A percentile compares a stretch with the other conserved stretches of the same genome.
Conservation (phyloP, 306 rosid genomes). For the Cicer bijugum region DNA sequence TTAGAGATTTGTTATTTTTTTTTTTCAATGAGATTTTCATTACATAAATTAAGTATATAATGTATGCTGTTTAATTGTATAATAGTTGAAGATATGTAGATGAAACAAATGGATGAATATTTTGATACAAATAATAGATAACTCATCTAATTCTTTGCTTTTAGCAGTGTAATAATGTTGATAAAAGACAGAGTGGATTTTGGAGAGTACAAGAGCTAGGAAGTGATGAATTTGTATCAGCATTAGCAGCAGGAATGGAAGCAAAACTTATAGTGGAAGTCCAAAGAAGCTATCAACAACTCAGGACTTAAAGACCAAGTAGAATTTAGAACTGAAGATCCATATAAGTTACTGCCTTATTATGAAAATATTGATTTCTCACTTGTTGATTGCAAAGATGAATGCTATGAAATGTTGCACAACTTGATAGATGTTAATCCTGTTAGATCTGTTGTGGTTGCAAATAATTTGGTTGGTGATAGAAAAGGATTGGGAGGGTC, state of each 20-base stretch:
- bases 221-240: slow-evolving; percentile 72
- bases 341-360: slow-evolving; percentile 49
- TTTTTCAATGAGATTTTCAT: slow-evolving; percentile 21
- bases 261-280: slow-evolving; percentile 71
- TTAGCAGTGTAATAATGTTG: slow-evolving; percentile 53
- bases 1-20: no score
- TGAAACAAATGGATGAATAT: neutral
- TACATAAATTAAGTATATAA: neutral
- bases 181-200: slow-evolving; percentile 43
- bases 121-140: neutral
- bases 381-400: slow-evolving; percentile 60
- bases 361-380: slow-evolving; percentile 71
- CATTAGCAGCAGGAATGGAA: slow-evolving; percentile 74
- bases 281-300: slow-evolving; percentile 51
- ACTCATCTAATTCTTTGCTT: neutral
- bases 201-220: slow-evolving; percentile 62
- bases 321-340: slow-evolving; percentile 67
- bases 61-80: neutral
- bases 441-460: slow-evolving; percentile 62
- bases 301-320: slow-evolving; percentile 61
- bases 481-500: slow-evolving; percentile 49
- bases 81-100: neutral
- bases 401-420: slow-evolving; percentile 51
- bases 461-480: slow-evolving; percentile 55
- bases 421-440: slow-evolving; percentile 58